These are phyloP conservation scores for Cyberlindnera maritima DNA, from an alignment of 805 yeast genomes.

Conservation along the genomic window DNA sequence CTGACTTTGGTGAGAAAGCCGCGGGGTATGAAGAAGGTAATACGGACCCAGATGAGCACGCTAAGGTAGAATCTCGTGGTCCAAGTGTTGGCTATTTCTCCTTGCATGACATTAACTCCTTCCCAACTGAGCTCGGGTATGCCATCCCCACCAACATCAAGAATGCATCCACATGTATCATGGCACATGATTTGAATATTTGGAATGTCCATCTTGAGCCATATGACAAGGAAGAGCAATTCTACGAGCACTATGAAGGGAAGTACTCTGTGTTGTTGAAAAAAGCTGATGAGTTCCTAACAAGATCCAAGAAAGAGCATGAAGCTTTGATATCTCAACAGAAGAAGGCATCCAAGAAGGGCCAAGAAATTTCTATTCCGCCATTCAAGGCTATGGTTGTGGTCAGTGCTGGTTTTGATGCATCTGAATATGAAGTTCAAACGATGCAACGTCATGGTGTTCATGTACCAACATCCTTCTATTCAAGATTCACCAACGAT, in stretches of 20 bases:
- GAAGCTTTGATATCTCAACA: conserved; percentile 22
- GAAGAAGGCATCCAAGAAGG: conserved; percentile 3
- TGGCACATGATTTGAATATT: conserved; percentile 71
- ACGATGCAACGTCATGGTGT: conserved; percentile 84
- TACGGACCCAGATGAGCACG: conserved; percentile 38
- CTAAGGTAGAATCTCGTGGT: conserved; percentile 35
- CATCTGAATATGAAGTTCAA: conserved; percentile 77
- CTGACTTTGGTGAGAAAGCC: conserved; percentile 40
- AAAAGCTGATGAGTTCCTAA: conserved; percentile 65
- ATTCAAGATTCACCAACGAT: conserved; percentile 68
- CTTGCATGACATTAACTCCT: conserved; percentile 80
- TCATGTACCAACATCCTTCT: conserved; percentile 79
- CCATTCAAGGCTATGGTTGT: conserved; percentile 58
- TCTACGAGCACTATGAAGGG: conserved; percentile 55
- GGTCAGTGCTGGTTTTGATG: conserved; percentile 88
- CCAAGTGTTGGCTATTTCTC: conserved; percentile 82
- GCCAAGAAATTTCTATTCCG: conserved; percentile 5
- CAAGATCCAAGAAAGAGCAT: conserved; percentile 43
- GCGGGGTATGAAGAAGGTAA: conserved; percentile 25
- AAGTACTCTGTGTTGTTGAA: conserved; percentile 60
- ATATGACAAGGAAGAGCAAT: conserved; percentile 62
- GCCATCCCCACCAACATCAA: conserved; percentile 69
- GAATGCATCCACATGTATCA: conserved; percentile 75
- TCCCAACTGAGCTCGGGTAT: conserved; percentile 77
- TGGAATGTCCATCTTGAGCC: conserved; percentile 83